These are phyloP conservation scores for Microbotryum lychnidis-dioicae DNA, from an alignment of 1,284 basidiomycete species.

Conservation along the genomic window DNA sequence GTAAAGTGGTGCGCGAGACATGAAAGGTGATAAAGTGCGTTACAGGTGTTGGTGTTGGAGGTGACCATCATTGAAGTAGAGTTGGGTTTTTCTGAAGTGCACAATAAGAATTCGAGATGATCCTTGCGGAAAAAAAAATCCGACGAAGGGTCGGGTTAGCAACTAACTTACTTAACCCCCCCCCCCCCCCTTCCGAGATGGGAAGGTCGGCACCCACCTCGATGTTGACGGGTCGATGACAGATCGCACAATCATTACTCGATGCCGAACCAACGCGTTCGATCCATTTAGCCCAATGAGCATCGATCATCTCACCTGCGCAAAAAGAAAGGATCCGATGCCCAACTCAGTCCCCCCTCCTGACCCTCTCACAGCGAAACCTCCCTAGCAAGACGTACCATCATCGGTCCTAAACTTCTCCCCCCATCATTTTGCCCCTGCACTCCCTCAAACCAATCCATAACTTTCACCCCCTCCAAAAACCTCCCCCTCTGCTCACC, in stretches of 20 bases:
- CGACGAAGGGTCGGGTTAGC: not conserved
- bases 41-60: slow-evolving; percentile 44
- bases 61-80: no score
- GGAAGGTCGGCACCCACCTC: slow-evolving; percentile 44
- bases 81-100: slow-evolving; percentile 40
- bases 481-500: not conserved
- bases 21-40: slow-evolving; percentile 54
- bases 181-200: no score
- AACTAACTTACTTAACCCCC: no score
- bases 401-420: slow-evolving; percentile 59
- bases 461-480: slow-evolving; percentile 7
- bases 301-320: slow-evolving; percentile 49
- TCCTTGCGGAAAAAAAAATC: slow-evolving; percentile 48
- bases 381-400: slow-evolving; percentile 42
- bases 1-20: slow-evolving; percentile 59
- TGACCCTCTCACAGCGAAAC: no score
- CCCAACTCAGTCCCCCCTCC: not conserved
- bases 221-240: slow-evolving; percentile 45
- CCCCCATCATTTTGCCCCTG: slow-evolving; percentile 49
- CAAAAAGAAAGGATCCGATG: not conserved
- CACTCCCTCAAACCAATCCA: slow-evolving; percentile 53
- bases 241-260: slow-evolving; percentile 50
- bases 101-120: slow-evolving; percentile 50
- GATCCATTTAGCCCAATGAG: slow-evolving; percentile 52
- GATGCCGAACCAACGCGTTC: slow-evolving; percentile 39